These are phyloP conservation scores for Penstemon eatonii DNA, from an alignment of 257 asterid genomes.

Conservation along the genomic window DNA sequence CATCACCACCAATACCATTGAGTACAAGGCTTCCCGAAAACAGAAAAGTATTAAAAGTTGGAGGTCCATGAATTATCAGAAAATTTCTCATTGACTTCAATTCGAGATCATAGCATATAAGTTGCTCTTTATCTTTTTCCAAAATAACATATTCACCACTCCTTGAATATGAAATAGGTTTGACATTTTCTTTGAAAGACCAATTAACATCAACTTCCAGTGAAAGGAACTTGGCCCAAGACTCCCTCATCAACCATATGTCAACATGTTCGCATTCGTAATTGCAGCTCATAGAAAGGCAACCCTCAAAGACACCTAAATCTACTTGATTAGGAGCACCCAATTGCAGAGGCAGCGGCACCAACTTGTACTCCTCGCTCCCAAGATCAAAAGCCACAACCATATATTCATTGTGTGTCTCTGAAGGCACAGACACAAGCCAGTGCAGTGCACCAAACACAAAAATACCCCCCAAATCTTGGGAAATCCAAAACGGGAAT, in stretches of 20 bases:
- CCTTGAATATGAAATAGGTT: neutral
- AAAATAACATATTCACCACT: neutral
- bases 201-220: neutral
- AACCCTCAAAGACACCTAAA: neutral
- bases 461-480: neutral
- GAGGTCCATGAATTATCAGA: neutral
- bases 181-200: neutral
- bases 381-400: constrained; percentile 2
- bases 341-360: neutral
- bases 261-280: neutral
- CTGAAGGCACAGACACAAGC: neutral
- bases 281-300: neutral
- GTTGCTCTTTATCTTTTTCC: neutral
- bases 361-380: neutral
- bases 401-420: neutral
- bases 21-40: constrained; percentile 3
- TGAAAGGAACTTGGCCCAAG: neutral
- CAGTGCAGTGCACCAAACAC: neutral
- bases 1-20: neutral
- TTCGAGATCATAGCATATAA: neutral
- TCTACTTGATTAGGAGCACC: neutral
- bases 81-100: neutral
- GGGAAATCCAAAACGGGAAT: neutral
- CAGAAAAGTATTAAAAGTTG: neutral
- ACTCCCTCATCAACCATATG: neutral